A percentile compares a stretch with the other conserved stretches of the same genome.
Conservation (phyloP, 139 green algal genomes). For the Chlamydomonas incerta region DNA sequence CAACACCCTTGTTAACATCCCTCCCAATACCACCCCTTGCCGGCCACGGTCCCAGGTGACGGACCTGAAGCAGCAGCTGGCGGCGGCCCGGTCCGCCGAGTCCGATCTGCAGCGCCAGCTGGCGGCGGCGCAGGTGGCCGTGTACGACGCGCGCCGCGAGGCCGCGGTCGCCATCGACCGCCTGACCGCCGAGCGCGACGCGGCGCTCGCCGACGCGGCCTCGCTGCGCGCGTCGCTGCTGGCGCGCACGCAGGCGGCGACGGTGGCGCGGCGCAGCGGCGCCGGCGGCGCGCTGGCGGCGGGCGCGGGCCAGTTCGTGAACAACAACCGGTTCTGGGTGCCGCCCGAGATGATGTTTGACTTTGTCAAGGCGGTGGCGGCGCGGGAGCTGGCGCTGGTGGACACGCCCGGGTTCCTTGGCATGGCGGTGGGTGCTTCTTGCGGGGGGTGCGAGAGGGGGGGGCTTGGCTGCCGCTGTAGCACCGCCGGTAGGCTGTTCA, state of each 20-base stretch:
- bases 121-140: slow-evolving; percentile 4
- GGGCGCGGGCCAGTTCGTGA: neutral
- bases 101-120: slow-evolving; percentile 11
- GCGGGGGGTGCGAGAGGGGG: no score
- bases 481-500: no score
- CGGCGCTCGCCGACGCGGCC: neutral
- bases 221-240: slow-evolving; percentile 12
- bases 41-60: no score
- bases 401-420: neutral
- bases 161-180: neutral
- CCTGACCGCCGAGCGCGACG: neutral
- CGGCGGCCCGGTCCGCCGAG: neutral
- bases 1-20: no score
- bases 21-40: no score
- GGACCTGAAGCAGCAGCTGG: neutral
- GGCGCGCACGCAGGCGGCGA: neutral
- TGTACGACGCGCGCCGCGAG: slow-evolving; percentile 1
- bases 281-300: neutral
- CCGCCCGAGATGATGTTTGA: slow-evolving; percentile 15
- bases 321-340: slow-evolving; percentile 29
- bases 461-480: no score
- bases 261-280: neutral
- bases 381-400: slow-evolving; percentile 28
- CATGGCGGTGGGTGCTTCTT: neutral
- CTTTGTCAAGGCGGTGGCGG: slow-evolving; percentile 36